Evolutionary conservation across 768 basidiomycete species (phyloP), one percentile per base, ranked within the genome.

Genomic region (Phylloporus sp.): DNA sequence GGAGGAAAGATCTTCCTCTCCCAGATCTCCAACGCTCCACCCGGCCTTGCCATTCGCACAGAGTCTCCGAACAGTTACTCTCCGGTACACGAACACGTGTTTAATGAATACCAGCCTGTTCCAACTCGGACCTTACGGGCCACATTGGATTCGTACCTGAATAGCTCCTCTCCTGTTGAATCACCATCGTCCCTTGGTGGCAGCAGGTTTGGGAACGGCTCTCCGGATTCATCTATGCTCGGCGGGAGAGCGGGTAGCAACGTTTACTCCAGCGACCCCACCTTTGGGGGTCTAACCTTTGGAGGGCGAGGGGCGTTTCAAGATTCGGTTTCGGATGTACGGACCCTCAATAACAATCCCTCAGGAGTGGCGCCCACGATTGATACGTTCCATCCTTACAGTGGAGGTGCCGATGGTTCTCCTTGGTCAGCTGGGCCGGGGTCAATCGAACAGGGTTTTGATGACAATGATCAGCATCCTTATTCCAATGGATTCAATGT

Each of bases 161-260:
- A 68, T 35, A 67, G 71, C 31, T 72, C 74, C 10, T 81, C 85
- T 23, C 70, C 75, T 26, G 76, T 83, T 14, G 82, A 84, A 49
- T 88, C 87, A 9, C 84, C 83, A 3, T 88, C 87, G 2, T 84
- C 85, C 4, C 76, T 86, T 34, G 77, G 82, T 49, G 78, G 72
- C 23, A 78, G 76, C 24, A 69, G 81, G 51, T 84, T 85, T 60
- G 73, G 77, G 36, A 78, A 81, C 52, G 74, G 72, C 17, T 88
- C 86, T 26, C 86, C 87, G 0, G 87, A 89, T 63, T 75, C 78
- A n/a, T 62, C 72, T 22, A 67, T 71, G 8, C 78, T 84, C 53
- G 75, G 73, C 42, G 74, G 78, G 20, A 72, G 76, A 45, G 65
- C 70, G 27, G 62, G 62, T n/a, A 62, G 53, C 20, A 64, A 66